Evolutionary conservation across 1,139 yeast species (phyloP), one percentile per base, ranked within the genome.

Genomic region (Saccharomyces hybrid): DNA sequence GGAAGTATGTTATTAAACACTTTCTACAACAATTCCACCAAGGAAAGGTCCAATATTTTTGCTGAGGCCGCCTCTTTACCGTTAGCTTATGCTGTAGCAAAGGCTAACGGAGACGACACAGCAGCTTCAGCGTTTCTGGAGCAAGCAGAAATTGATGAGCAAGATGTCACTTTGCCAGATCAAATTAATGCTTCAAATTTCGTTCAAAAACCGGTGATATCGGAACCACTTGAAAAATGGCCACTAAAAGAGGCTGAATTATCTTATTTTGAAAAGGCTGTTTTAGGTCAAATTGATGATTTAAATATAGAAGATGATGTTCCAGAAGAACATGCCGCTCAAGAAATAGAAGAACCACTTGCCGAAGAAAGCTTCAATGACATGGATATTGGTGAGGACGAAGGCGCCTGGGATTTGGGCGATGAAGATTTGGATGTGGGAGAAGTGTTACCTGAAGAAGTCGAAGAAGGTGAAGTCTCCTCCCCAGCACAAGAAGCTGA

Each of bases 11-110:
- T 93, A 65, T 95, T 89, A 67, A 90, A 90, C 63, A 82, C 95
- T 25, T 74, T 91, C 57, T 93, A 86, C 73, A 79, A 81, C 64
- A 84, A 86, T 65, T 87, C 90, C 58, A 78, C 84, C 42, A 84
- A 85, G 66, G 82, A 85, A 69, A 84, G 97, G 70, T 82, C 93
- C 50, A 79, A 81, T 63, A 81, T 87, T 32, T 83, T 87, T 66
- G 80, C 86, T 53, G 83, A 86, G 63, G 83, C 87, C 56, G 97
- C 97, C 28, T 78, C 91, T 74, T 74, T 80, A 54, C 93, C 99
- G 6, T 80, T 95, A 65, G 99, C 99, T 1, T 95, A 90, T 70
- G 88, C 97, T 28, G 80, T 91, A 59, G 98, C 99, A 28, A 88
- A 88, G 71, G 78, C 95, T 38, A 87, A 86, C 63, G 97, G 97